Conservation (phyloP, 805 yeast species). For the Tetrapisispora phaffii region DNA sequence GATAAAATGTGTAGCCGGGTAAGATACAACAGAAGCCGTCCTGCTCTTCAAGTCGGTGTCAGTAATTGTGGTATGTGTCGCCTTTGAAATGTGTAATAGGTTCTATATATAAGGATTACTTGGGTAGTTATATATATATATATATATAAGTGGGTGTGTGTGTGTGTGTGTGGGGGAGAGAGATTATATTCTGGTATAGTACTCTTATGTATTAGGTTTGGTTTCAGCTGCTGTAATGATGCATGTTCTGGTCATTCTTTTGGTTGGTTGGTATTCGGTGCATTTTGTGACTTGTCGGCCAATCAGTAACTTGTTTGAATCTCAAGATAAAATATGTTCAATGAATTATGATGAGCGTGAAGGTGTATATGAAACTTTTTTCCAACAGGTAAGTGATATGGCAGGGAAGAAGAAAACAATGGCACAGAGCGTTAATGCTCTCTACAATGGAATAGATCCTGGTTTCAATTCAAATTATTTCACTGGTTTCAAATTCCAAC, state of each 20-base stretch:
- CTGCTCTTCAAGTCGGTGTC: too few relatives aligned
- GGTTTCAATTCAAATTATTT: neutral
- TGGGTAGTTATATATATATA: too few relatives aligned
- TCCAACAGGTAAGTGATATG: conserved; percentile 12
- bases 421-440: neutral
- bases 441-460: conserved; percentile 6
- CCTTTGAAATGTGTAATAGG: too few relatives aligned
- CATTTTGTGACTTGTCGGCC: neutral
- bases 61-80: neutral
- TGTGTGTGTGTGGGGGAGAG: too few relatives aligned
- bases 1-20: neutral
- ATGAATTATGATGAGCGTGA: conserved; percentile 12
- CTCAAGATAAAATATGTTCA: conserved; percentile 19
- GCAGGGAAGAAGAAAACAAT: conserved; percentile 16
- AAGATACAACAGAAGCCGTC: too few relatives aligned
- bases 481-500: conserved; percentile 46
- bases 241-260: too few relatives aligned
- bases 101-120: too few relatives aligned
- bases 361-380: conserved; percentile 8
- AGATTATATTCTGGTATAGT: too few relatives aligned
- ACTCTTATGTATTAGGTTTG: too few relatives aligned
- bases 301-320: conserved; percentile 5
- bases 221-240: neutral
- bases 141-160: too few relatives aligned
- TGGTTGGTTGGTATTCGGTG: neutral